Evolutionary conservation across 1,139 yeast genomes (phyloP), one percentile per base, ranked within the genome.

Genomic region (Geotrichum bryndzae): DNA sequence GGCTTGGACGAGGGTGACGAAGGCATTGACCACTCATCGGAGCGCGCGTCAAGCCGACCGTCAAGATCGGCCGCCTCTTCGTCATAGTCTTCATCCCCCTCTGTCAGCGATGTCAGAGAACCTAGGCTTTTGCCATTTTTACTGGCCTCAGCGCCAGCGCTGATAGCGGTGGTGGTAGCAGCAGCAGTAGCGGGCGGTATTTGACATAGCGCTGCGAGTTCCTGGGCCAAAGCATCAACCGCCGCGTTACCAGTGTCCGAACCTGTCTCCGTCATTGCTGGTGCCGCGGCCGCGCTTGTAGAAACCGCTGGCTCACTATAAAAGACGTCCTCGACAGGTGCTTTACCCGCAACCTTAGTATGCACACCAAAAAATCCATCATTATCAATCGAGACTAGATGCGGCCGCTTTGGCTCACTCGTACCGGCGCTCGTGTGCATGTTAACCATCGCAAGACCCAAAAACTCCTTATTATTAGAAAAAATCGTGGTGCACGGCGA

Each of bases 351-450:
- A 45, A 63, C 59, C 45, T 62, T 61, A 31, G 68, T 65, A 60
- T 71, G 74, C n/a, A 70, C 57, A 7, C 74, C 74, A 64, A 71
- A 68, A 51, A 66, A 71, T 2, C 73, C 73, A 45, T 65, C 69
- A 51, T 65, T 67, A 61, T 71, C 74, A 53, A 70, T 68, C 0
- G 72, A 68, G 18, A 68, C 61, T 22, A 68, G 46, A 53, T 62
- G 58, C 53, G 64, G 46, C 41, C 51, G 35, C n/a, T 53, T n/a
- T 5, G 27, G 11, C 7, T 56, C 45, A 31, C 51, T 51, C 3
- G 3, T 8, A 4, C 53, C 38, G 13, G 46, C 29, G 11, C 15
- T 51, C 13, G 45, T 3, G 8, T 46, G 57, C 41, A 50, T 51
- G 15, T 61, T 54, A 33, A 69, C 63, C 7, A 67, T 61, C 7